These are phyloP conservation scores for Polyporus arcularius DNA, from an alignment of 768 basidiomycete genomes.

Conservation along the genomic window DNA sequence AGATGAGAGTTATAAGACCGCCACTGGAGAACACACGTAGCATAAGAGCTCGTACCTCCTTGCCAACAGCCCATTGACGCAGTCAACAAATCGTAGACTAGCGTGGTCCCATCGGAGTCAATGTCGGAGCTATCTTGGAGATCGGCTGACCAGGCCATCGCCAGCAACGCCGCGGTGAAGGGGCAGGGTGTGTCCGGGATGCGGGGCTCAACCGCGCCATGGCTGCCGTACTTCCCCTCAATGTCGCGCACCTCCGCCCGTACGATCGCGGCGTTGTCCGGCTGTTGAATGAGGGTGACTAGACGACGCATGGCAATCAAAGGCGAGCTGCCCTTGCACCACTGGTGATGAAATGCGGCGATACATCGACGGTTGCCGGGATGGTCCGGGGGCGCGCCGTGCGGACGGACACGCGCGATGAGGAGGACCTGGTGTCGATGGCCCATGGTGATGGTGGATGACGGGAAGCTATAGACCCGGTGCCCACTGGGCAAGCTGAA, in stretches of 20 bases:
- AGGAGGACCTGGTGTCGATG: slow-evolving; percentile 43
- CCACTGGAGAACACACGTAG: neutral
- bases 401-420: slow-evolving; percentile 36
- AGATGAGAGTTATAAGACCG: neutral
- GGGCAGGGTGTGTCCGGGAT: slow-evolving; percentile 35
- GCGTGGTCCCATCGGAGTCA: slow-evolving; percentile 21
- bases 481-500: too few relatives aligned
- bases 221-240: slow-evolving; percentile 33
- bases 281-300: slow-evolving; percentile 35
- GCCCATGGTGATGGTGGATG: slow-evolving; percentile 30
- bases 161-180: slow-evolving; percentile 34
- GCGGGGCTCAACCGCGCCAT: slow-evolving; percentile 10
- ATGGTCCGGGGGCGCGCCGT: slow-evolving; percentile 13
- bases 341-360: slow-evolving; percentile 42
- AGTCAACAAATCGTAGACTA: slow-evolving; percentile 20
- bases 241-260: slow-evolving; percentile 35
- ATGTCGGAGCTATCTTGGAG: slow-evolving; percentile 19
- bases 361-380: slow-evolving; percentile 40
- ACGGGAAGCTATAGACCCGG: too few relatives aligned
- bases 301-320: slow-evolving; percentile 35
- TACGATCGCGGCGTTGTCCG: slow-evolving; percentile 40
- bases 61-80: slow-evolving; percentile 29
- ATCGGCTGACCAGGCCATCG: slow-evolving; percentile 32
- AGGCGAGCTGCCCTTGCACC: slow-evolving; percentile 40
- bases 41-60: slow-evolving; percentile 24